Evolutionary conservation across 805 yeast genomes (phyloP).

Genomic region (Kluyveromyces starmeri): DNA sequence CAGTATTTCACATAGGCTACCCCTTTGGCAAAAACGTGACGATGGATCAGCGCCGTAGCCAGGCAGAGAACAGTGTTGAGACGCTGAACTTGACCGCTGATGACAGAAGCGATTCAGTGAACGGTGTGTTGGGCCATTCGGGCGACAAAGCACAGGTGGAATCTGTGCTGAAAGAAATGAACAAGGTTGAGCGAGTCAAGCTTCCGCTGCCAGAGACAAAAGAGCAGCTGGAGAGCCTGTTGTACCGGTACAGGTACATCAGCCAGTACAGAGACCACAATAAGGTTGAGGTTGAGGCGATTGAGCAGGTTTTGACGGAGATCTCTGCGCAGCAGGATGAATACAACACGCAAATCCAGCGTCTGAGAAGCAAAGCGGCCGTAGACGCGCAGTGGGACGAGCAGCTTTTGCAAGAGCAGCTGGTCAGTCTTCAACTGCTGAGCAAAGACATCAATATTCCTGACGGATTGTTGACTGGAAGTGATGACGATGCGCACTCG

Average conservation of each 20-base stretch:
- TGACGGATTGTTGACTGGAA: slow-evolving; percentile 35
- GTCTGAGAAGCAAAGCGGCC: slow-evolving; percentile 20
- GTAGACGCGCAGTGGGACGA: slow-evolving; percentile 32
- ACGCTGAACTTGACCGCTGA: no score
- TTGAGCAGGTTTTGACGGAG: slow-evolving; percentile 33
- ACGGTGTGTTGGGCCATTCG: no score
- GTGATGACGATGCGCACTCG: slow-evolving; percentile 12
- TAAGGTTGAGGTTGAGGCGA: slow-evolving; percentile 34
- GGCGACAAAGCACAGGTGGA: no score
- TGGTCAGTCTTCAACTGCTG: slow-evolving; percentile 54
- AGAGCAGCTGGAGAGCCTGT: slow-evolving; percentile 23
- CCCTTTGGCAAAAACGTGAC: no score
- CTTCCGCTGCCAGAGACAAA: slow-evolving; percentile 23
- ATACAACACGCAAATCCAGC: slow-evolving; percentile 24
- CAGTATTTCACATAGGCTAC: no score
- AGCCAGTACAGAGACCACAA: slow-evolving; percentile 19
- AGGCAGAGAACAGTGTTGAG: no score
- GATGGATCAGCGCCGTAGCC: no score
- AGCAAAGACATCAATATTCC: slow-evolving; percentile 63
- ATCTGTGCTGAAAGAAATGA: slow-evolving; percentile 3
- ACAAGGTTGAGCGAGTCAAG: slow-evolving; percentile 4
- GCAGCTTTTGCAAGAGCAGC: slow-evolving; percentile 45
- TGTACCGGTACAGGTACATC: slow-evolving; percentile 27
- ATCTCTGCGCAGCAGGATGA: slow-evolving; percentile 35
- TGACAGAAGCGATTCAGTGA: no score